Evolutionary conservation across 345 rosid species (phyloP), one percentile per base, ranked within the genome.

Genomic region (Trapa incisa): DNA sequence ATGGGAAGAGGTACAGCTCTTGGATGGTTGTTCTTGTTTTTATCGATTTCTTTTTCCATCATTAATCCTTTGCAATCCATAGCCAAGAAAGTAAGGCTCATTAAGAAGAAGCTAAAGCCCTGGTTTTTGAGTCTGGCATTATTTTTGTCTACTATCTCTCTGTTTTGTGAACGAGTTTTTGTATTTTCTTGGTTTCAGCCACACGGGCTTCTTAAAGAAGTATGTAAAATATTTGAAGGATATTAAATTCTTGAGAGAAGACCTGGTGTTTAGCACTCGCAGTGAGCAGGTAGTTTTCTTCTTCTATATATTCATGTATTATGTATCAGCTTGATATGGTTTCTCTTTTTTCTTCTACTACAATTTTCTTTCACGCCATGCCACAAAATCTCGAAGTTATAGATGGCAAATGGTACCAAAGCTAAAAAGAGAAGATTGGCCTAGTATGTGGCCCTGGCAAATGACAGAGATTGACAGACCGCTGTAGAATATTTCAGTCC

Each of bases 151-250:
- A 33, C 63, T 38, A 13, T 58, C 37, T 36, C 22, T 48, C 36
- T 39, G 17, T 57, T 39, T n/a, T 67, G 11, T 39, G 42, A 65
- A 65, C 22, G 73, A 33, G 54, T 73, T 57, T 62, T 65, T 68
- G 69, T 57, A 48, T 72, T 65, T 76, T 37, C 69, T 64, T 29
- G 65, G 37, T 22, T 75, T 68, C 81, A 94, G 97, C 75, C 99
- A 94, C 71, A 93, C 68, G 76, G 98, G 99, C 5, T 94, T 94
- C 75, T 80, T 94, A 62, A 67, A 82, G 62, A 88, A 80, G 74
- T 89, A 73, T 54, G 86, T 94, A 57, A 83, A 85, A 85, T 81
- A 61, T 57, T 80, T 91, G 64, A 94, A 88, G 84, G 92, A 89
- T 52, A 82, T 77, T 67, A 78, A 80, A 71, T 88, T 91, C 73